Evolutionary conservation across 371 early-diverging fungal species (phyloP), one percentile per base, ranked within the genome.

Genomic region (Entomophthora muscae): DNA sequence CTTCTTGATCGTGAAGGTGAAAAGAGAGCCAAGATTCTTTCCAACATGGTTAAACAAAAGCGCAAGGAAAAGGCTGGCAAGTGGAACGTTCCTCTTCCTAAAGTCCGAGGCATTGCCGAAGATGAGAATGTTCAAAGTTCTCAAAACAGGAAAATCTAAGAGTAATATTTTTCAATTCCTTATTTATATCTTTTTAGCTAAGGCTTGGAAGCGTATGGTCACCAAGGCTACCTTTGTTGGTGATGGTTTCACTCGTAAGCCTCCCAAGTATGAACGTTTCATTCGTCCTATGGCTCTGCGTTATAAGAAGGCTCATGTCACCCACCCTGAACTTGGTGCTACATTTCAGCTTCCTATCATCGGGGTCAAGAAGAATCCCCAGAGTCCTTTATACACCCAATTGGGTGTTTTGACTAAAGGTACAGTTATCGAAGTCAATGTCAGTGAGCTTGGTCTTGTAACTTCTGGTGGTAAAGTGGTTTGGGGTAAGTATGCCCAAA

Each of bases 201-300:
- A 98, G 77, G 81, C 89, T 67, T 99, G 99, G 99, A 99, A 99
- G 78, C 88, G 99, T 71, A 89, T 99, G 84, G 93, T 99, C 28
- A 98, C 98, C 70, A 99, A 98, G 80, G 95, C 97, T 1, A 98
- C 98, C 21, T 99, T 99, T 84, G 99, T 99, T 26, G 98, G 99
- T 42, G 96, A 93, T 59, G 93, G 94, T 3, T 99, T 98, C 73
- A 99, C 99, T 22, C 90, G 99, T 69, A 99, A 99, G 74, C 98
- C 99, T 42, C 99, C 99, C 67, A 99, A 99, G 81, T 99, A 96
- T 78, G 99, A 99, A 75, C 88, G 99, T 53, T 99, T 99, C 74
- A 92, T 99, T 66, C 86, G 99, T 64, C 99, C 99, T 61, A 98
- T 97, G 90, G 99, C 93, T 24, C 78, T 99, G 54, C 91, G 99